Conservation (phyloP, 2,329 filamentous ascomycete genomes). For the Daldinia sp. region DNA sequence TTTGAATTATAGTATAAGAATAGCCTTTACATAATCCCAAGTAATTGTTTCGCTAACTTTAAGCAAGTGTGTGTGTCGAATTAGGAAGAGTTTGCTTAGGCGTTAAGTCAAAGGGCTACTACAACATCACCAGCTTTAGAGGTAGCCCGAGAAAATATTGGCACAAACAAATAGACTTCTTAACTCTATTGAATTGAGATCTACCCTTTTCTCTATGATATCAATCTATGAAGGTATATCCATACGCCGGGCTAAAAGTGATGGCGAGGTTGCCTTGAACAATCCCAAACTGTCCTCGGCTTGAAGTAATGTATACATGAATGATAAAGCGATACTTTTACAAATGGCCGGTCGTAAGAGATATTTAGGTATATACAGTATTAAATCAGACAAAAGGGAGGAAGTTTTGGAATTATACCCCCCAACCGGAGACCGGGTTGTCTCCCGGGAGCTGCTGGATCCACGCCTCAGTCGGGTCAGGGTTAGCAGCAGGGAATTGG, state of each 20-base stretch:
- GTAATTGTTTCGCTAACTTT: no score
- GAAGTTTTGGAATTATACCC: constrained; percentile 10
- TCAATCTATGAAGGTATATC: no score
- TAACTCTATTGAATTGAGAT: no score
- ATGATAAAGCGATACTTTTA: background rate
- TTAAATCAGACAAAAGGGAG: background rate
- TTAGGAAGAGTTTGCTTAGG: no score
- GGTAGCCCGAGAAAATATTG: no score
- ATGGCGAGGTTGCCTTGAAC: background rate
- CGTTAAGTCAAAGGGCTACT: no score
- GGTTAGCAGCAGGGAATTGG: constrained; percentile 56
- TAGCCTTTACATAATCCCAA: no score
- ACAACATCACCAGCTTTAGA: no score
- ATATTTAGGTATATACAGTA: constrained; percentile 8
- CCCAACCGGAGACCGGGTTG: constrained; percentile 63
- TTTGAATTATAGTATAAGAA: no score
- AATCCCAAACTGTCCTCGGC: background rate
- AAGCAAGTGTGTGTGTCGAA: no score
- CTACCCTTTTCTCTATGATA: no score
- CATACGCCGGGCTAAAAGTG: background rate
- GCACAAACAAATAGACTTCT: no score
- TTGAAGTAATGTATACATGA: constrained; percentile 7
- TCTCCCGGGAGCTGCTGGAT: constrained; percentile 61
- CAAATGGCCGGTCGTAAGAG: background rate
- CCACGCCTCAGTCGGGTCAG: constrained; percentile 54